These are phyloP conservation scores for Immersiella caudata DNA, from an alignment of 495 filamentous ascomycete genomes.

Conservation along the genomic window DNA sequence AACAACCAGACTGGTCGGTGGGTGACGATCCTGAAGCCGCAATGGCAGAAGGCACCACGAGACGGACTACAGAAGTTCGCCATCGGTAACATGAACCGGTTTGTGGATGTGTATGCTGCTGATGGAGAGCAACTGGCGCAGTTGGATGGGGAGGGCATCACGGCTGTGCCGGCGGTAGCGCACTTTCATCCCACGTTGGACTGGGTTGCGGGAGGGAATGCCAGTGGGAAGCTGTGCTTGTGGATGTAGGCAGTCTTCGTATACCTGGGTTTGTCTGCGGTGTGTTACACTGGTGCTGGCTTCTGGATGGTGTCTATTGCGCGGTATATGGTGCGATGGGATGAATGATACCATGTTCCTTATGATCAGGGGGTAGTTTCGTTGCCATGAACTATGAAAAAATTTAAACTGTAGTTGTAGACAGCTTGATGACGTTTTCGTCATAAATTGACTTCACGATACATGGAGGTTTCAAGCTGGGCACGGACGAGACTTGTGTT, in stretches of 20 bases:
- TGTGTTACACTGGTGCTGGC: background rate
- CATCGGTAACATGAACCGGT: conserved; percentile 97
- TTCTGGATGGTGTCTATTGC: too few relatives aligned
- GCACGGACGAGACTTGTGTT: too few relatives aligned
- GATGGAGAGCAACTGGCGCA: conserved; percentile 88
- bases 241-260: conserved; percentile 69
- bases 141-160: conserved; percentile 84
- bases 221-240: conserved; percentile 87
- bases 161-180: conserved; percentile 89
- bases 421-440: too few relatives aligned
- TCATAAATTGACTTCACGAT: too few relatives aligned
- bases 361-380: too few relatives aligned
- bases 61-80: conserved; percentile 82
- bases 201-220: conserved; percentile 92
- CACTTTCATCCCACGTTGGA: conserved; percentile 85
- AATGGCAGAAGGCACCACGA: conserved; percentile 82
- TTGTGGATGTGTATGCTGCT: conserved; percentile 83
- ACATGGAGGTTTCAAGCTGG: too few relatives aligned
- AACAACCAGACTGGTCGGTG: conserved; percentile 93
- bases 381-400: too few relatives aligned
- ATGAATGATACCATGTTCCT: too few relatives aligned
- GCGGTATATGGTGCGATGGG: too few relatives aligned
- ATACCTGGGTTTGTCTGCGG: background rate
- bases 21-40: conserved; percentile 80
- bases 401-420: too few relatives aligned